phyloP scores from a whole-genome alignment of 495 filamentous ascomycete genomes.

The Pseudevernia furfuracea region DNA sequence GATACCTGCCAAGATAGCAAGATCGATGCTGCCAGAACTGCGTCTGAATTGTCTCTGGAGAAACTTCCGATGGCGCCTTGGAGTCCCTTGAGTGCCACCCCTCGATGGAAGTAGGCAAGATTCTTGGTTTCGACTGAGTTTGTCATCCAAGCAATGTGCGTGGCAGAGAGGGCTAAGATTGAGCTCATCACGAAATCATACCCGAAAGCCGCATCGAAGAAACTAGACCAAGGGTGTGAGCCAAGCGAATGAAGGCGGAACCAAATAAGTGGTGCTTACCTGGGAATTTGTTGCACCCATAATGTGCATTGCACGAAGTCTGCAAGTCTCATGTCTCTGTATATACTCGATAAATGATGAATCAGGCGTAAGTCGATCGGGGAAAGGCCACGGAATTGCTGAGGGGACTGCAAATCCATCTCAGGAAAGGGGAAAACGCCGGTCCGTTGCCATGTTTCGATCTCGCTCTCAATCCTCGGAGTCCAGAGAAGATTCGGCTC shows the following conservation, averaged over 20 bases:
- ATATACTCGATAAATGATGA: slow-evolving; percentile 82
- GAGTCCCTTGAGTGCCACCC: slow-evolving; percentile 74
- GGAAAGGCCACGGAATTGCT: slow-evolving; percentile 53
- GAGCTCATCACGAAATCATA: slow-evolving; percentile 89
- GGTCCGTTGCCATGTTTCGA: slow-evolving; percentile 77
- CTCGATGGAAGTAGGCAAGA: slow-evolving; percentile 79
- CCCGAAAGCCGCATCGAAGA: slow-evolving; percentile 72
- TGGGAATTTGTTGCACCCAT: slow-evolving; percentile 87
- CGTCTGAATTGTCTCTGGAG: slow-evolving; percentile 80
- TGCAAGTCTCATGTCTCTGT: slow-evolving; percentile 67
- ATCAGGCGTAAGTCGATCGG: slow-evolving; percentile 77
- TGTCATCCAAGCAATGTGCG: slow-evolving; percentile 81
- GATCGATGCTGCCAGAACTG: slow-evolving; percentile 84
- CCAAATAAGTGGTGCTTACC: slow-evolving; percentile 49
- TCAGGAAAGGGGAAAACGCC: slow-evolving; percentile 83
- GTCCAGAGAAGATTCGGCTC: slow-evolving; percentile 76
- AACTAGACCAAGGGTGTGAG: slow-evolving; percentile 44
- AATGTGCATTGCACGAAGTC: slow-evolving; percentile 74
- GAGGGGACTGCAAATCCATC: slow-evolving; percentile 59
- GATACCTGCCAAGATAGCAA: slow-evolving; percentile 93
- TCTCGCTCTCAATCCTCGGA: slow-evolving; percentile 66
- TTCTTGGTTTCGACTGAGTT: slow-evolving; percentile 73
- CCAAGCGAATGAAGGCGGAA: slow-evolving; percentile 2
- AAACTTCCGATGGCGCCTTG: slow-evolving; percentile 81
- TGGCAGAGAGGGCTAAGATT: slow-evolving; percentile 81